Evolutionary conservation across 352 stramenopile genomes (phyloP), one percentile per base, ranked within the genome.

Genomic region (Aphanomyces invadans): DNA sequence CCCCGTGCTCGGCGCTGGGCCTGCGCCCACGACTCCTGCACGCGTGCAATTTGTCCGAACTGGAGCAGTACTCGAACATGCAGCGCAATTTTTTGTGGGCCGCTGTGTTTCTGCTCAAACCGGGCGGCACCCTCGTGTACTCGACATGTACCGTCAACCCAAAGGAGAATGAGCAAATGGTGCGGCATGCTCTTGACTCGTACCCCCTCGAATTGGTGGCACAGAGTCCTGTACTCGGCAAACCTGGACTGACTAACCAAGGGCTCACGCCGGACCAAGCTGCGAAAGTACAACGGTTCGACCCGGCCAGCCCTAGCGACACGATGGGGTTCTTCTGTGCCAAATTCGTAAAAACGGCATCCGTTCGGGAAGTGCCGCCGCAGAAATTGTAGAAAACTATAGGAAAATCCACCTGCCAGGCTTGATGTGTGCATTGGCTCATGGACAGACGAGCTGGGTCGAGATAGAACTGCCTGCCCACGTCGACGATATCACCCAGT

Each of bases 281-380:
- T 2, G 64, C 76, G 0, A 79, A 89, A 9, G 87, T 97, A 2
- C 77, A 93, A 70, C 83, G 90, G 39, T 98, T 97, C 65, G 90
- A 98, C 68, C 87, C 90, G 11, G 78, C 78, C 10, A 82, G 95
- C 60, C 59, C 76, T 46, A 70, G 88, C 0, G 89, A 98, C 67
- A 95, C 88, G 11, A 97, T 98, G 81, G 92, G 92, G 61, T 98
- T 98, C 76, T 98, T 98, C 70, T 86, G 94, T 62, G 90, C 89
- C 64, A 95, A 96, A 69, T 97, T 98, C 66, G 73, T 80, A 31
- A 97, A 97, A 63, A 89, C 83, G 9, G 70, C 72, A 5, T 83
- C 81, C 4, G 78, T 88, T 31, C 52, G 63, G 2, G 63, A 65
- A 12, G 23, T 54, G 19, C 38, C 2, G 10, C 46, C 46, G 38